Evolutionary conservation across 352 stramenopile species (phyloP), one percentile per base, ranked within the genome.

Genomic region (Phytopythium ostracodes): DNA sequence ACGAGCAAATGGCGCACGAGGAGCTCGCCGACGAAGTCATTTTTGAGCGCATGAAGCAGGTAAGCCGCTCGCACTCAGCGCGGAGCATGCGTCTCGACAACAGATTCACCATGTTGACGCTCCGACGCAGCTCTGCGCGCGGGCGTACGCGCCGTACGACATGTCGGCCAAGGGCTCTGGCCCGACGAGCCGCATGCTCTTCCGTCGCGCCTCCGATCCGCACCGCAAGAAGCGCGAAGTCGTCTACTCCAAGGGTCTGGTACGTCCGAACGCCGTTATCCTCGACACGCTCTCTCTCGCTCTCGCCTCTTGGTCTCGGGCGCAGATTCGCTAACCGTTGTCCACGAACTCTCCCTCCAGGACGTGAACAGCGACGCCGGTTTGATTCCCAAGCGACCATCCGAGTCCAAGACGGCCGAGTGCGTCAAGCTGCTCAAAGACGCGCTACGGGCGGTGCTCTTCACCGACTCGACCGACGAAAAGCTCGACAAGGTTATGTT

Each of bases 21-120:
- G 58, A 84, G 2, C 67, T 92, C 9, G 68, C 66, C 12, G 80
- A 90, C 46, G 80, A 92, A 65, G 66, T 89, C 44, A 73, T 92
- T 54, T 92, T 92, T 56, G 80, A 92, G 60, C 78, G 76, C 27
- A 86, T 92, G 74, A 92, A 90, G 65, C 75, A 88, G 59, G 77
- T 88, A 57, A 24, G 56, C 62, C 4, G 24, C 4, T 10, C 29
- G 29, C 29, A 7, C 3, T 33, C 29, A 3, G 29, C 7, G 29
- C 7, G n/a, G n/a, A n/a, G n/a, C n/a, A n/a, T n/a, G n/a, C n/a
- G n/a, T n/a, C n/a, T n/a, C n/a, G n/a, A n/a, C 29, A 33, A 33
- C 29, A 33, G 29, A 33, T 7, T 33, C 29, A 33, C 29, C 29
- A 8, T 33, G 29, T 33, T 33, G 29, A 8, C 4, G 4, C 29